Percentiles rank a stretch among this genome's conserved stretches.
Evolutionary conservation across 768 basidiomycete genomes (phyloP).

Genomic region (Asterophora lycoperdoides): DNA sequence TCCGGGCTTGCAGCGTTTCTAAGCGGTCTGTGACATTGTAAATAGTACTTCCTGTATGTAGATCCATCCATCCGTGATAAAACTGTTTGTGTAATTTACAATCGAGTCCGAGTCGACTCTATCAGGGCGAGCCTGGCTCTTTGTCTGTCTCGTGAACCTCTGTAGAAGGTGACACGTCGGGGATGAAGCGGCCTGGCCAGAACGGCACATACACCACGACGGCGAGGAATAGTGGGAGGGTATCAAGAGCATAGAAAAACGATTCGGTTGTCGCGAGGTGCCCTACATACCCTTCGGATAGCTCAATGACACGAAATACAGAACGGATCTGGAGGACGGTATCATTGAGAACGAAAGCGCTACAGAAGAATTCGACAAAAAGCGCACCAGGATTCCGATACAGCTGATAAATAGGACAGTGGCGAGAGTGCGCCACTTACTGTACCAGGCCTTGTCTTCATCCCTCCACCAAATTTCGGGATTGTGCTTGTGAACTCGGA

Average conservation of each 20-base stretch:
- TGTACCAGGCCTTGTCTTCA: conserved; percentile 38
- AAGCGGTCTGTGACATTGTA: conserved; percentile 28
- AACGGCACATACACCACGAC: conserved; percentile 51
- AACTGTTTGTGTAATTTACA: too few relatives aligned
- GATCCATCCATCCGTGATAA: not conserved
- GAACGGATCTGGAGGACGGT: conserved; percentile 52
- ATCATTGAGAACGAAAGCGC: not conserved
- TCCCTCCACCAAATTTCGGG: conserved; percentile 39
- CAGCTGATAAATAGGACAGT: conserved; percentile 50
- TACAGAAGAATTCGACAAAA: not conserved
- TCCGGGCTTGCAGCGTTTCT: conserved; percentile 51
- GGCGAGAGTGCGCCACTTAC: conserved; percentile 58
- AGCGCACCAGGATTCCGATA: conserved; percentile 55
- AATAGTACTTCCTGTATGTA: not conserved
- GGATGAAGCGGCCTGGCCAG: conserved; percentile 63
- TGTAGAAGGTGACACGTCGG: not conserved
- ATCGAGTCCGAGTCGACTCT: too few relatives aligned
- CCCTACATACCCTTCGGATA: conserved; percentile 59
- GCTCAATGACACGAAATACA: conserved; percentile 53
- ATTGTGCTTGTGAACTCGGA: conserved; percentile 39
- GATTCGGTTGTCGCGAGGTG: conserved; percentile 52
- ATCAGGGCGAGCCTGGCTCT: not conserved
- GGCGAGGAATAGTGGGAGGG: conserved; percentile 61
- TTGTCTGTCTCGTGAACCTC: not conserved
- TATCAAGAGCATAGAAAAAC: conserved; percentile 64